Evolutionary conservation across 805 yeast species (phyloP), one percentile per base, ranked within the genome.

Genomic region (Candida broadrunensis): DNA sequence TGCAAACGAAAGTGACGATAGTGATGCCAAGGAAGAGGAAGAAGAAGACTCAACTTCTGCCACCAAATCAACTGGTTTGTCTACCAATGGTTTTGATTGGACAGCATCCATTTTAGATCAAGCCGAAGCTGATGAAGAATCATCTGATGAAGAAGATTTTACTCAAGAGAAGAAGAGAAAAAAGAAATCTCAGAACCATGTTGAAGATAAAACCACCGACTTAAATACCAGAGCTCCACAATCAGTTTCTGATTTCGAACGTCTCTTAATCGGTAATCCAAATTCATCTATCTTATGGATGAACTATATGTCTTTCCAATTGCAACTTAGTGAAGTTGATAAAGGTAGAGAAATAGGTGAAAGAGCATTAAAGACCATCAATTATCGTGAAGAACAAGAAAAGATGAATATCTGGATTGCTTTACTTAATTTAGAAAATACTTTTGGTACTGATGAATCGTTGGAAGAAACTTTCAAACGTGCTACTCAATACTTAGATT

Each of bases 301-400:
- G 87, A 88, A 90, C 66, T 93, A 86, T 67, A 93, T 93, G 97
- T 90, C 98, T 3, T 93, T 91, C 84, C 96, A 90, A 64, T 74
- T 93, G 48, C 97, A 90, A 63, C 73, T 91, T 47, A 86, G 96
- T 70, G 99, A 93, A 63, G 71, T 89, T 44, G 97, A 91, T 29
- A 88, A 87, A 65, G 97, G 97, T 8, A 81, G 99, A 53, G 96
- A 88, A 60, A 80, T 93, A 52, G 97, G 88, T 34, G 86, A 84
- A 53, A 80, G 99, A 47, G 99, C 98, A 2, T 75, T 93, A 58
- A 87, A 87, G 68, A 83, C 93, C 5, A 95, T 93, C 51, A 81
- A 79, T 54, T 88, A 82, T 66, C 80, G 97, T 55, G 97, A 90
- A 55, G 98, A 93, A 63, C 83, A 81, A 52, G 98, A 93, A 62